phyloP scores from a whole-genome alignment of 2,329 filamentous ascomycete species.

The Penicillium sp. region DNA sequence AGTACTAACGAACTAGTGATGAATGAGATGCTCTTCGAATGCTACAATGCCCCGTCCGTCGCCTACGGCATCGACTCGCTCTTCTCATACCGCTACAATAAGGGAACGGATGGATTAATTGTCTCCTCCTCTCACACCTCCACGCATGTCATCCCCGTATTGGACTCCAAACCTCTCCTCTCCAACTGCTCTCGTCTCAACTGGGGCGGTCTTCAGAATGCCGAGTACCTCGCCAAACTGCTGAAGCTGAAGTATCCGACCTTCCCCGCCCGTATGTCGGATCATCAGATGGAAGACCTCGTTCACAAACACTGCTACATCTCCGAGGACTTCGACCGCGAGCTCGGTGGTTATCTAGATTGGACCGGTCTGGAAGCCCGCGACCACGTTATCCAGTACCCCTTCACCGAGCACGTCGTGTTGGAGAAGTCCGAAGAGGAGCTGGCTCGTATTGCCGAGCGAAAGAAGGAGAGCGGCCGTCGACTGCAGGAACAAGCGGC shows the following conservation, averaged over 20 bases:
- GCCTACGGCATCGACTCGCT: constrained; percentile 95
- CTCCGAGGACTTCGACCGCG: constrained; percentile 78
- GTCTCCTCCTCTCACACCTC: constrained; percentile 91
- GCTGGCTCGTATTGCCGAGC: constrained; percentile 84
- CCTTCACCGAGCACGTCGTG: constrained; percentile 87
- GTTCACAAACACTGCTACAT: constrained; percentile 89
- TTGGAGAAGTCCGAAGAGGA: constrained; percentile 94
- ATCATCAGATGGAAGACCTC: constrained; percentile 85
- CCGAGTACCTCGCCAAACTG: constrained; percentile 89
- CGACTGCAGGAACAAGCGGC: constrained; percentile 93
- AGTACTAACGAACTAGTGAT: constrained; percentile 64
- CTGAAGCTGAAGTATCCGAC: constrained; percentile 89
- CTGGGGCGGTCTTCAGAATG: constrained; percentile 89
- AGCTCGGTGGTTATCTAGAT: constrained; percentile 77
- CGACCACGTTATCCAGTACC: constrained; percentile 87
- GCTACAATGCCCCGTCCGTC: constrained; percentile 86
- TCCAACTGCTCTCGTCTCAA: constrained; percentile 86
- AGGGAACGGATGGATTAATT: constrained; percentile 83
- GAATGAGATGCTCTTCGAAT: constrained; percentile 97
- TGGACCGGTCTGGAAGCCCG: constrained; percentile 92
- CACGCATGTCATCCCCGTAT: constrained; percentile 92
- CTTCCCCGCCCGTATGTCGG: constrained; percentile 83
- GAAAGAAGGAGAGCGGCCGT: constrained; percentile 91
- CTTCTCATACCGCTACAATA: constrained; percentile 93
- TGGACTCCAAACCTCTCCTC: constrained; percentile 82